A percentile compares a stretch with the other conserved stretches of the same genome.
phyloP scores from a whole-genome alignment of 768 basidiomycete genomes.

The Boletus tylopilopsis region DNA sequence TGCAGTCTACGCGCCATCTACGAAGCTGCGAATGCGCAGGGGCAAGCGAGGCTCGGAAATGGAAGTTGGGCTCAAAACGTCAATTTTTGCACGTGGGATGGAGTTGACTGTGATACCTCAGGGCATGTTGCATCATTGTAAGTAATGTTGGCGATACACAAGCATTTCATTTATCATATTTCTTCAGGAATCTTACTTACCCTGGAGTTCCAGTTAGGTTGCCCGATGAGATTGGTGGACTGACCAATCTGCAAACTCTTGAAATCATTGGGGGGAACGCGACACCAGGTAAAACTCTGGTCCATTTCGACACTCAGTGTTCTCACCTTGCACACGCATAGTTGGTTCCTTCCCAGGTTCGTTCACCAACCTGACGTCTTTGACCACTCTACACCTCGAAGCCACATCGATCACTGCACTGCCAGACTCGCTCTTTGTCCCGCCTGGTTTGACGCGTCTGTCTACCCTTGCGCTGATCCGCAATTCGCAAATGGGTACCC shows the following conservation, averaged over 20 bases:
- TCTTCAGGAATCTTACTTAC: conserved; percentile 36
- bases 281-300: conserved; percentile 36
- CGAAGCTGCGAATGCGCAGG: conserved; percentile 34
- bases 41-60: conserved; percentile 37
- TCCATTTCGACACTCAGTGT: neutral
- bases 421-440: conserved; percentile 31
- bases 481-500: conserved; percentile 38
- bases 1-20: conserved; percentile 45
- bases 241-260: conserved; percentile 38
- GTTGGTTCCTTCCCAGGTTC: conserved; percentile 40
- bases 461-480: conserved; percentile 36
- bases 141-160: conserved; percentile 16
- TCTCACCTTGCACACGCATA: conserved; percentile 6
- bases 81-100: conserved; percentile 45
- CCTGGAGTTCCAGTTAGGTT: conserved; percentile 45
- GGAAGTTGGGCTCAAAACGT: conserved; percentile 44
- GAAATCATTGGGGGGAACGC: conserved; percentile 38
- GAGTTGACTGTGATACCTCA: conserved; percentile 40
- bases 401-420: conserved; percentile 37
- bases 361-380: conserved; percentile 35
- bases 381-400: conserved; percentile 39
- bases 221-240: conserved; percentile 37
- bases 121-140: conserved; percentile 41
- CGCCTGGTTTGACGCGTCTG: conserved; percentile 30
- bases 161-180: neutral